Base-by-base conservation (phyloP, 208 protist species). In the Acanthamoeba healyi region DNA sequence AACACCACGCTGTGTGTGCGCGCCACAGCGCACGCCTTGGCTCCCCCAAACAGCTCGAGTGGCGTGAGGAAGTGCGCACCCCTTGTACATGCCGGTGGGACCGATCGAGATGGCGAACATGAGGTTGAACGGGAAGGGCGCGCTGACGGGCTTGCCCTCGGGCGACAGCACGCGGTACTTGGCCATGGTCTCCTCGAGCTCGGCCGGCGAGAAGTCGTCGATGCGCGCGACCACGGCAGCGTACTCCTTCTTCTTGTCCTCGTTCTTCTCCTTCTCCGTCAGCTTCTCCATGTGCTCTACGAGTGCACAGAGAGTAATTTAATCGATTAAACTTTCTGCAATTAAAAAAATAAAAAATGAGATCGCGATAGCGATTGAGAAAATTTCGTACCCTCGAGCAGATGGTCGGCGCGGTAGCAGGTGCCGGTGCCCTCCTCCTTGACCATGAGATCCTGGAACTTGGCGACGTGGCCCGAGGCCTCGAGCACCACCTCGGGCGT, bases 21-120 rank as follows among this genome's bases (percentile, higher is more conserved):
- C n/a, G n/a, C n/a, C n/a, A n/a, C n/a, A n/a, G n/a, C n/a, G n/a
- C n/a, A n/a, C n/a, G n/a, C n/a, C n/a, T n/a, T n/a, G n/a, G n/a
- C n/a, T n/a, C n/a, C n/a, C n/a, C n/a, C n/a, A n/a, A n/a, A n/a
- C n/a, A 63, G 32, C 91, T 54, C 26, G 40, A 88, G 15, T 7
- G 5, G 24, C 44, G 34, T 95, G n/a, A n/a, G n/a, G n/a, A n/a
- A n/a, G n/a, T n/a, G n/a, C n/a, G n/a, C n/a, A 98, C 67, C 96
- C 99, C 36, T 97, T 95, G 54, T 98, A 96, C 63, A 98, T 96
- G 74, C 99, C 99, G 95, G 98, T 98, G 61, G 99, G 99, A 22
- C 99, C 99, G 94, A 99, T 99, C 51, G 96, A 96, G 5, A 99
- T 99, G 29, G 95, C 93, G 96, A 99, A 99, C 99, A 99, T 99